These are phyloP conservation scores for Wickerhamomyces pijperi DNA, from an alignment of 805 yeast species.

Conservation along the genomic window DNA sequence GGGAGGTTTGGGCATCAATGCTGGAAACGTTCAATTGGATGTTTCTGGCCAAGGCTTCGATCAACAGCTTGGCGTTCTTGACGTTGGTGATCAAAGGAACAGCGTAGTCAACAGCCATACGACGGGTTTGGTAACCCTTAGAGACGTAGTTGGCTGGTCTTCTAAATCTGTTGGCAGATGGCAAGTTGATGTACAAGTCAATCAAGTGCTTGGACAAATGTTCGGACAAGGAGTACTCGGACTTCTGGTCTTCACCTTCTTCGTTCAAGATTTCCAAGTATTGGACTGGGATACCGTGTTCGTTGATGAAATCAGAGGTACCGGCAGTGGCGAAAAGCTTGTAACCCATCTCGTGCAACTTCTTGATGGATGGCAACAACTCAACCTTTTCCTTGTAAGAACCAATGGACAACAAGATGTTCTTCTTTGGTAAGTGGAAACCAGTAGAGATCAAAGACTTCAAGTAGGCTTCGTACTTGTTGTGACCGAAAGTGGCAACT, in stretches of 20 bases:
- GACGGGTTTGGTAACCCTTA: slow-evolving; percentile 95
- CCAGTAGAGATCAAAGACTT: slow-evolving; percentile 94
- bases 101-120: slow-evolving; percentile 99
- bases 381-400: slow-evolving; percentile 94
- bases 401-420: slow-evolving; percentile 88
- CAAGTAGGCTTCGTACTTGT: slow-evolving; percentile 94
- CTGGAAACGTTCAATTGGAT: slow-evolving; percentile 53
- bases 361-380: slow-evolving; percentile 76
- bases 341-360: slow-evolving; percentile 74
- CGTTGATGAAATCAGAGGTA: slow-evolving; percentile 96
- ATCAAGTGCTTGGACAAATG: slow-evolving; percentile 94
- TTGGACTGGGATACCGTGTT: slow-evolving; percentile 88
- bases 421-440: slow-evolving; percentile 88
- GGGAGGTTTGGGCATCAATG: slow-evolving; percentile 86
- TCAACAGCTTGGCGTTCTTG: slow-evolving; percentile 88
- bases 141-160: slow-evolving; percentile 98
- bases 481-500: slow-evolving; percentile 93
- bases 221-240: slow-evolving; percentile 91
- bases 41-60: slow-evolving; percentile 84
- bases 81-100: slow-evolving; percentile 97
- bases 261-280: slow-evolving; percentile 80
- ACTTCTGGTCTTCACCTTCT: slow-evolving; percentile 65
- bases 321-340: slow-evolving; percentile 96
- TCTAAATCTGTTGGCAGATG: slow-evolving; percentile 93
- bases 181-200: slow-evolving; percentile 92